These are phyloP conservation scores for Metschnikowia lochheadii DNA, from an alignment of 805 yeast species.

Conservation along the genomic window DNA sequence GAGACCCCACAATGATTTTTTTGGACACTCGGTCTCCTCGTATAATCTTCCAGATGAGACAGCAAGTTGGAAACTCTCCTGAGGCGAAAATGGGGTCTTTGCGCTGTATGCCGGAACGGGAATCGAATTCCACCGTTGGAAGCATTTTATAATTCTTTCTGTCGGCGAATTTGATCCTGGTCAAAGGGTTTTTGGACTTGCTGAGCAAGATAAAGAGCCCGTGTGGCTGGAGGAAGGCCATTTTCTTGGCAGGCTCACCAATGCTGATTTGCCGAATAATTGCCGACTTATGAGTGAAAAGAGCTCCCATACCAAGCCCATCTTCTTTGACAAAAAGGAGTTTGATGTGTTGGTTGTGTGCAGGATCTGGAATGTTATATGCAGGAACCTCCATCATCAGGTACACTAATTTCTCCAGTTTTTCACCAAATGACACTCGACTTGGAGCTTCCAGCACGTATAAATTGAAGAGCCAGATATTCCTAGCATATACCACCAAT, in stretches of 20 bases:
- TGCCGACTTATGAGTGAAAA: conserved; percentile 24
- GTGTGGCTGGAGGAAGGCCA: conserved; percentile 27
- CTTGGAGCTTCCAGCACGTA: conserved; percentile 25
- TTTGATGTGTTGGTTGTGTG: conserved; percentile 4
- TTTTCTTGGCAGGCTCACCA: conserved; percentile 31
- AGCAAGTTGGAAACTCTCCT: conserved; percentile 30
- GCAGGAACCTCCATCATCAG: conserved; percentile 17
- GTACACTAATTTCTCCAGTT: conserved; percentile 24
- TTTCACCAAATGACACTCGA: conserved; percentile 34
- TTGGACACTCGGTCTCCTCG: conserved; percentile 30
- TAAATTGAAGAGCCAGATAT: conserved; percentile 32
- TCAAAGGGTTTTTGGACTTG: conserved; percentile 23
- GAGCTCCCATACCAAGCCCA: conserved; percentile 29
- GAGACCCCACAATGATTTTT: conserved; percentile 33
- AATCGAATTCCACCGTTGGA: conserved; percentile 21
- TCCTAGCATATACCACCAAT: conserved; percentile 24
- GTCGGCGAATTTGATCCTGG: conserved; percentile 32
- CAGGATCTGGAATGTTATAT: neutral
- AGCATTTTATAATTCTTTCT: conserved; percentile 25
- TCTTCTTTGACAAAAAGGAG: conserved; percentile 31
- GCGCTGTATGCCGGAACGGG: conserved; percentile 5
- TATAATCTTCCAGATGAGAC: conserved; percentile 34
- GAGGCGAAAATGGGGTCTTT: conserved; percentile 19
- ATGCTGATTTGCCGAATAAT: conserved; percentile 26
- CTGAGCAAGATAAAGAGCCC: conserved; percentile 30